These are phyloP conservation scores for Penicillium longicatenatum DNA, from an alignment of 495 filamentous ascomycete genomes.

Conservation along the genomic window DNA sequence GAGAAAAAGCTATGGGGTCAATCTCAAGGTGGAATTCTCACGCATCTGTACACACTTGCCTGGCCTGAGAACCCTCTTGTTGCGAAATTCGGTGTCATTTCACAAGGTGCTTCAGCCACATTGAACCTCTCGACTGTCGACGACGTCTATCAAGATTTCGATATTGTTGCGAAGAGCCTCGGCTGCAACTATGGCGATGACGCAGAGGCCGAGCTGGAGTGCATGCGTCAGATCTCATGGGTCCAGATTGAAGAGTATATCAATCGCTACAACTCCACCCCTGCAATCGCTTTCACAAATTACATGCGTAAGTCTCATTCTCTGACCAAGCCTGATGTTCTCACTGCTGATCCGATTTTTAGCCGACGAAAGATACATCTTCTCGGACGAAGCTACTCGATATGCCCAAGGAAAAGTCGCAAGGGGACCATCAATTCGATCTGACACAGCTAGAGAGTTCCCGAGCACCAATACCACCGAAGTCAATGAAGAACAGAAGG, in stretches of 20 bases:
- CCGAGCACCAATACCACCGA: conserved; percentile 35
- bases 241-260: conserved; percentile 41
- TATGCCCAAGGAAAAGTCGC: conserved; percentile 20
- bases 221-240: conserved; percentile 46
- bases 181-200: conserved; percentile 45
- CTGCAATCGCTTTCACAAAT: conserved; percentile 15
- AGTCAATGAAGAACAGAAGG: conserved; percentile 19
- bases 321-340: neutral
- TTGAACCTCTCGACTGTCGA: conserved; percentile 14
- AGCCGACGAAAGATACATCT: conserved; percentile 27
- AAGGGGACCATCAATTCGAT: conserved; percentile 38
- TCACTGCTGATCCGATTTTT: conserved; percentile 15
- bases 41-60: conserved; percentile 24
- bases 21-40: conserved; percentile 30
- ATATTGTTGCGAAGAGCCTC: conserved; percentile 42
- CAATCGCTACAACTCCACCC: conserved; percentile 24
- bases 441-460: conserved; percentile 45
- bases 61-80: conserved; percentile 22
- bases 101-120: conserved; percentile 13
- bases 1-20: conserved; percentile 40
- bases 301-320: conserved; percentile 14
- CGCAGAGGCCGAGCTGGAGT: conserved; percentile 36
- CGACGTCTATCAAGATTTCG: conserved; percentile 36
- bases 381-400: conserved; percentile 42
- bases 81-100: conserved; percentile 19